Evolutionary conservation across 2,329 filamentous ascomycete species (phyloP).

Genomic region (Verticillium klebahnii): DNA sequence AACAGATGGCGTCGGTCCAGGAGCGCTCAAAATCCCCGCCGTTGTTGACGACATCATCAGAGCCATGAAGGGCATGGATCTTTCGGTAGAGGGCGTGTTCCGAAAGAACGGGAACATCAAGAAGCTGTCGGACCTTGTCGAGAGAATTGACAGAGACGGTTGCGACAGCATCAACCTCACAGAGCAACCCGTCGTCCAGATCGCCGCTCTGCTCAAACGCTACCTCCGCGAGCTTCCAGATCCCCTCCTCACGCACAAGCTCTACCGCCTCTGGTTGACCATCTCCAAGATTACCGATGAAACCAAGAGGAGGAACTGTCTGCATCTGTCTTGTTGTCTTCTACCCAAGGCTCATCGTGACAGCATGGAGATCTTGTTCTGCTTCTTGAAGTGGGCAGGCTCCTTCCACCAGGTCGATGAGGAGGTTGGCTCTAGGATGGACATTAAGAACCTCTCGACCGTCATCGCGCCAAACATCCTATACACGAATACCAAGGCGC

Average conservation of each 20-base stretch:
- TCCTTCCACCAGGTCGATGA: constrained; percentile 98
- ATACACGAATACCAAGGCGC: constrained; percentile 62
- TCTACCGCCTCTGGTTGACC: constrained; percentile 85
- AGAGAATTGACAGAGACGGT: constrained; percentile 80
- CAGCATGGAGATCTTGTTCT: constrained; percentile 90
- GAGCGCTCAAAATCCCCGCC: constrained; percentile 84
- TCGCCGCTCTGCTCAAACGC: constrained; percentile 90
- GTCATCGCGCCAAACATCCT: constrained; percentile 96
- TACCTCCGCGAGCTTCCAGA: constrained; percentile 94
- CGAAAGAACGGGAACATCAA: constrained; percentile 99
- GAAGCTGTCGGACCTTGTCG: constrained; percentile 79
- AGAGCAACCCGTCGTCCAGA: constrained; percentile 85
- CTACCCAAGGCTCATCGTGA: constrained; percentile 90
- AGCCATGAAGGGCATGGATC: constrained; percentile 97
- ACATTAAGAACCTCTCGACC: constrained; percentile 93
- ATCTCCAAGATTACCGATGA: constrained; percentile 83
- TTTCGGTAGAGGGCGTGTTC: constrained; percentile 97
- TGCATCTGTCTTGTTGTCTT: constrained; percentile 89
- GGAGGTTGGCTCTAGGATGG: constrained; percentile 97
- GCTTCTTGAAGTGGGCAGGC: constrained; percentile 94
- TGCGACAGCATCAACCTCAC: constrained; percentile 82
- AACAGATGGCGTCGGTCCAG: constrained; percentile 93
- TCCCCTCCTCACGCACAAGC: constrained; percentile 89
- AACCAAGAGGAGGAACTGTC: constrained; percentile 74
- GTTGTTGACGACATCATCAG: constrained; percentile 91